Evolutionary conservation across 2,329 filamentous ascomycete genomes (phyloP).

Genomic region (Fusarium sp.): DNA sequence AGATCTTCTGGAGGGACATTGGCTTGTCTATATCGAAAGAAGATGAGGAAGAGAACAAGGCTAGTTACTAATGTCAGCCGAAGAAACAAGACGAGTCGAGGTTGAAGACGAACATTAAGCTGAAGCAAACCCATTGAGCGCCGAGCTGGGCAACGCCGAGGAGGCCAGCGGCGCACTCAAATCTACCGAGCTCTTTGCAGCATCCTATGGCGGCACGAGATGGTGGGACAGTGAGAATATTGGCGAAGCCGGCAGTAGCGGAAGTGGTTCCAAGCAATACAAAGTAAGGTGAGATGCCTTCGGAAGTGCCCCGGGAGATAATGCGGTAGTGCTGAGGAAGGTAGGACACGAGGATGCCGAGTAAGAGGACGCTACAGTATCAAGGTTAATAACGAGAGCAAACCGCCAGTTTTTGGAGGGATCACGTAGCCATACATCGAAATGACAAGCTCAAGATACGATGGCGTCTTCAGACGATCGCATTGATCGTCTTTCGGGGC

Average conservation of each 20-base stretch:
- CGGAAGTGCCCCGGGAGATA: conserved; percentile 84
- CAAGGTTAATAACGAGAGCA: conserved; percentile 15
- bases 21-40: conserved; percentile 79
- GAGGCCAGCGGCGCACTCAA: conserved; percentile 87
- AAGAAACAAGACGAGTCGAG: conserved; percentile 33
- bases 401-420: background rate
- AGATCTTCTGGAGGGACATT: conserved; percentile 64
- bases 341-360: conserved; percentile 93
- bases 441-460: conserved; percentile 67
- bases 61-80: conserved; percentile 60
- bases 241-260: conserved; percentile 88
- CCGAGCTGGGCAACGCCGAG: conserved; percentile 93
- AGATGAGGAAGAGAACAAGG: conserved; percentile 92
- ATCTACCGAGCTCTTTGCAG: conserved; percentile 82
- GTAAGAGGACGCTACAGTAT: conserved; percentile 73
- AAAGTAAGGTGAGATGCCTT: conserved; percentile 96
- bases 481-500: conserved; percentile 53
- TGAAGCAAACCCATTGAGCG: conserved; percentile 92
- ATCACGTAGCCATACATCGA: conserved; percentile 62
- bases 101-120: conserved; percentile 78
- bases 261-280: conserved; percentile 94
- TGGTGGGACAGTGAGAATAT: conserved; percentile 88
- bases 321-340: conserved; percentile 95
- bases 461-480: conserved; percentile 65
- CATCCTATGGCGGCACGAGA: conserved; percentile 87